Base-by-base conservation (phyloP, 2,329 filamentous ascomycete genomes). In the Neofusicoccum sp. region DNA sequence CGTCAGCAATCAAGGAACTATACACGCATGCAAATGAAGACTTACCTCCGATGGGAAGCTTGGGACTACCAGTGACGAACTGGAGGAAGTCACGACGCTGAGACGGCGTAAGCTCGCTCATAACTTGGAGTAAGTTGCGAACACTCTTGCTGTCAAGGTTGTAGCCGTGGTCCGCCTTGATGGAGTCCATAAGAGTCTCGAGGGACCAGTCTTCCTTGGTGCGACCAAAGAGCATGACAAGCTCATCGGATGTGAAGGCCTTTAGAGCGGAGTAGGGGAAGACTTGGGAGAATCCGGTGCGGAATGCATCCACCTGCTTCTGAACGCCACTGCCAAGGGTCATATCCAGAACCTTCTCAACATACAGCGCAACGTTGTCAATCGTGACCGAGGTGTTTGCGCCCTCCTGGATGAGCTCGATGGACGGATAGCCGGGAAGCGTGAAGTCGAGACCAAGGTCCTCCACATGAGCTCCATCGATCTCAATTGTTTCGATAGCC, bases 81-180 rank as follows among this genome's bases (percentile, higher is more conserved):
- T 99, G 95, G 67, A 99, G 80, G 78, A 99, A 99, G 70, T 97
- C 92, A 44, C 95, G 89, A 63, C 93, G 89, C 72, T 96, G 86
- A 45, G 86, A 76, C 1, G 83, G 76, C 6, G 84, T 84, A 58
- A 97, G 83, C 71, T 96, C 89, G 73, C 92, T 97, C 95, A 99
- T 98, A 8, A 89, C 89, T 69, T 97, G 92, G 16, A 99, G 82
- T 65, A 99, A 75, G 69, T 99, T 98, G 69, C 89, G 91, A 49
- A 99, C 92, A 70, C 90, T 97, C 78, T 89, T 90, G 81, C 93
- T 98, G 73, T 99, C 95, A 85, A 99, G 95, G 69, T 98, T 99
- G 80, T 91, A 99, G 7, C 95, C 95, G 72, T 99, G 95, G 69
- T 99, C 95, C 30, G 95, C 95, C 79, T 99, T 99, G 79, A 99